phyloP scores from a whole-genome alignment of 2,329 filamentous ascomycete species.

The Nemania serpens region DNA sequence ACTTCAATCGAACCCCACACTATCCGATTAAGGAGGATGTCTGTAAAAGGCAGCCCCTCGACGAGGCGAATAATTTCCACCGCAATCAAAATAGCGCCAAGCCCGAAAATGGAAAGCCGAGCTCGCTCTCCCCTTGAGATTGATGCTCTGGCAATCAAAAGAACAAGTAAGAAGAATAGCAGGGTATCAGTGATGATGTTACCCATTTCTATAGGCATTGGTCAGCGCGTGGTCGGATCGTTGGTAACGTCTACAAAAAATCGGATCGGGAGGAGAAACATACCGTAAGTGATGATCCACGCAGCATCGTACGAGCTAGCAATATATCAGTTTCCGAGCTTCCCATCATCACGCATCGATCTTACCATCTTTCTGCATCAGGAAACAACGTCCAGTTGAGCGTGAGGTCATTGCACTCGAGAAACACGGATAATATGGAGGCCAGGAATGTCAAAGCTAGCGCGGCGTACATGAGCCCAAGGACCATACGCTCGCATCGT shows the following conservation, averaged over 20 bases:
- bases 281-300: slow-evolving; percentile 30
- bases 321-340: not conserved
- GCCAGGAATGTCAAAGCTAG: slow-evolving; percentile 21
- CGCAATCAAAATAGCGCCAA: slow-evolving; percentile 18
- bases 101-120: slow-evolving; percentile 11
- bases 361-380: slow-evolving; percentile 7
- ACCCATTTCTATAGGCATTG: slow-evolving; percentile 17
- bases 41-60: slow-evolving; percentile 5
- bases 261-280: not conserved
- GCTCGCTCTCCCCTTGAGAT: slow-evolving; percentile 4
- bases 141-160: slow-evolving; percentile 15
- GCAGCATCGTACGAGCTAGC: slow-evolving; percentile 9
- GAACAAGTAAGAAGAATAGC: slow-evolving; percentile 19
- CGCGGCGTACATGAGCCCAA: slow-evolving; percentile 11
- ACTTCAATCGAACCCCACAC: slow-evolving; percentile 29
- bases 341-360: not conserved
- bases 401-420: slow-evolving; percentile 24
- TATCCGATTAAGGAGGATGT: slow-evolving; percentile 8
- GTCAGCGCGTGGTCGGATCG: not conserved
- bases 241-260: not conserved
- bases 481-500: not conserved
- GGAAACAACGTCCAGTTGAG: slow-evolving; percentile 23
- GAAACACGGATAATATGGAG: slow-evolving; percentile 23
- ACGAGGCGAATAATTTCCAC: slow-evolving; percentile 25
- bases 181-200: slow-evolving; percentile 25